Conservation (phyloP, 352 stramenopile species). For the Globisporangium paroecandrum region DNA sequence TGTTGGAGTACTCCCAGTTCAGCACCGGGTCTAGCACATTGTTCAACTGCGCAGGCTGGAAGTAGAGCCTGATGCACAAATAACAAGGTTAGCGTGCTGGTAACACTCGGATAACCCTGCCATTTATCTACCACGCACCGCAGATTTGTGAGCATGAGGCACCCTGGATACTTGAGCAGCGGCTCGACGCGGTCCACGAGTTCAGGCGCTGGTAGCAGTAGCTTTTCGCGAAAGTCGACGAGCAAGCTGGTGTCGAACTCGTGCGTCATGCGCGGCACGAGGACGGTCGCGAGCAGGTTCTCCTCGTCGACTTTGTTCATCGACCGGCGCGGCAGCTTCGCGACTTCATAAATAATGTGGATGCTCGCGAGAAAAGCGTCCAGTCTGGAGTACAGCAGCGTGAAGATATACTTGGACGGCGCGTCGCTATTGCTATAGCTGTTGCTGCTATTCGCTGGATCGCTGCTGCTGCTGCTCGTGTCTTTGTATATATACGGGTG, state of each 20-base stretch:
- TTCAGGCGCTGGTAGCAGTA: constrained; percentile 66
- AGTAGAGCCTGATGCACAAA: constrained; percentile 60
- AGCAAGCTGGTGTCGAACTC: constrained; percentile 88
- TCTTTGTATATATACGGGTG: constrained; percentile 75
- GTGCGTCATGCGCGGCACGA: constrained; percentile 56
- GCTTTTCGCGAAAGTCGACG: constrained; percentile 88
- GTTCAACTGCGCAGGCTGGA: constrained; percentile 90
- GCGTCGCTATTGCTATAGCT: constrained; percentile 52
- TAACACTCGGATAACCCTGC: constrained; percentile 97
- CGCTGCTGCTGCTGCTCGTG: constrained; percentile 22
- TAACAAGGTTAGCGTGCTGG: neutral
- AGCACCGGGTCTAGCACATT: constrained; percentile 88
- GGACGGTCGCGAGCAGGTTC: constrained; percentile 63
- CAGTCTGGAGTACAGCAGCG: constrained; percentile 73
- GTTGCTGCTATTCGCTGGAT: constrained; percentile 16
- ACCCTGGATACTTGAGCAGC: constrained; percentile 89
- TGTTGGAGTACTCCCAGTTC: constrained; percentile 70
- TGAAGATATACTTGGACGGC: constrained; percentile 72
- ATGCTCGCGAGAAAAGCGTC: constrained; percentile 66
- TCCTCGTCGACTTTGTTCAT: constrained; percentile 87
- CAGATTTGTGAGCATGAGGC: constrained; percentile 81
- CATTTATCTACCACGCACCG: constrained; percentile 20
- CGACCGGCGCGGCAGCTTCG: constrained; percentile 39
- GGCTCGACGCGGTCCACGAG: constrained; percentile 88
- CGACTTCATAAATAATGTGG: constrained; percentile 51